Evolutionary conservation across 177 flowering plant genomes (phyloP).

Genomic region (Vitis hybrid): DNA sequence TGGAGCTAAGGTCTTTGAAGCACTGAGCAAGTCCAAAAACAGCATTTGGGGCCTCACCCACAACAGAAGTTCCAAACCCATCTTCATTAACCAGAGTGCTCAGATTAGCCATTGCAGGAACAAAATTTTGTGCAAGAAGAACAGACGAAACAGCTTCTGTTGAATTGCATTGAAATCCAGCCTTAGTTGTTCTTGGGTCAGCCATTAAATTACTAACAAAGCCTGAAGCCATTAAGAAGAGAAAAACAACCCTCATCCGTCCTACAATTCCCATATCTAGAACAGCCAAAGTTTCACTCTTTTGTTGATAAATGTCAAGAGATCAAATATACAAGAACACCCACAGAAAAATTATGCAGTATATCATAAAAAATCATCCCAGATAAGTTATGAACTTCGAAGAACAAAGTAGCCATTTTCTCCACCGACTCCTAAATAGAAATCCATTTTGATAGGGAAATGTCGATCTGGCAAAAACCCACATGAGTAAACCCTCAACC

Average conservation of each 20-base stretch:
- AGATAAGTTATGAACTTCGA: neutral
- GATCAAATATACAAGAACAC: neutral
- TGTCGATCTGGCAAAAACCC: neutral
- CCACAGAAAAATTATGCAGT: neutral
- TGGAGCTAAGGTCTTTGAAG: constrained; percentile 7
- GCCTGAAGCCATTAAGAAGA: neutral
- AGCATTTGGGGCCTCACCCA: constrained; percentile 5
- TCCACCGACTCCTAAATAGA: neutral
- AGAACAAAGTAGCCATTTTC: neutral
- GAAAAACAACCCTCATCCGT: neutral
- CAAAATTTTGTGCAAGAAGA: constrained; percentile 1
- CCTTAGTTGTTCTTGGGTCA: constrained; percentile 7
- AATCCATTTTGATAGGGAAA: constrained; percentile 4
- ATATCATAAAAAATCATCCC: neutral
- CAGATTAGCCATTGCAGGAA: constrained; percentile 6
- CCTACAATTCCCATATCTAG: neutral
- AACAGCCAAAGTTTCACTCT: neutral
- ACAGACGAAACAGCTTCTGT: neutral
- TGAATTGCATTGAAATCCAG: neutral
- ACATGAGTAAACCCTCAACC: neutral
- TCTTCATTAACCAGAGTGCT: neutral
- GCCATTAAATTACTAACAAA: constrained; percentile 4
- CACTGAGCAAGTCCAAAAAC: constrained; percentile 12
- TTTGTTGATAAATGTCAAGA: neutral
- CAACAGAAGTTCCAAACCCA: constrained; percentile 6